Evolutionary conservation across 2,329 filamentous ascomycete genomes (phyloP).

Genomic region (Colletotrichum truncatum): DNA sequence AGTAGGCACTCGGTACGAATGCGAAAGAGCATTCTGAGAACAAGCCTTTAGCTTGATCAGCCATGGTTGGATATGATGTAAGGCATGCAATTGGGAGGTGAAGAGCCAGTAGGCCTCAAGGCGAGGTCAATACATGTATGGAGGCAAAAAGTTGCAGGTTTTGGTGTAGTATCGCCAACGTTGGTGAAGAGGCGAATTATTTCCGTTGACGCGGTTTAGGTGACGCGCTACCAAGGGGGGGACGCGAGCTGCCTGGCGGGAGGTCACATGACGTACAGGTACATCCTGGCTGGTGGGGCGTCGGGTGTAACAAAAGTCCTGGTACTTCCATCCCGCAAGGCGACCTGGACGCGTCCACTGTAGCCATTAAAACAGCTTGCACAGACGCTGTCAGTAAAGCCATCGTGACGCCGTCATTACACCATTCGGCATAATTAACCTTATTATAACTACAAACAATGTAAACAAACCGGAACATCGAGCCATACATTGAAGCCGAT

Average conservation of each 20-base stretch:
- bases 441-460: not conserved
- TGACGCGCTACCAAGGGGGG: slow-evolving; percentile 9
- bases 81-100: not conserved
- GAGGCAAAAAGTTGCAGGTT: not conserved
- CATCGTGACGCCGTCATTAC: too few species aligned
- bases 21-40: slow-evolving; percentile 55
- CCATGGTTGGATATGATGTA: slow-evolving; percentile 29
- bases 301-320: not conserved
- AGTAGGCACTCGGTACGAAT: slow-evolving; percentile 53
- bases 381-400: not conserved
- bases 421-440: not conserved
- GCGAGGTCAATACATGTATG: slow-evolving; percentile 9
- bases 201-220: slow-evolving; percentile 15
- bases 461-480: too few species aligned
- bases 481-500: not conserved
- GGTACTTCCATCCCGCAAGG: not conserved
- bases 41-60: slow-evolving; percentile 39
- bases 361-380: not conserved
- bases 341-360: slow-evolving; percentile 1
- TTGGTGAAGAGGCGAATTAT: slow-evolving; percentile 9
- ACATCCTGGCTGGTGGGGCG: not conserved
- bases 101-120: not conserved
- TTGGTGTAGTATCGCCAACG: not conserved
- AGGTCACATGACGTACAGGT: not conserved
- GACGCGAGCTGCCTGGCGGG: slow-evolving; percentile 5